Evolutionary conservation across 116 monocot genomes (phyloP), one percentile per base, ranked within the genome.

Genomic region (Phalaenopsis hybrid): DNA sequence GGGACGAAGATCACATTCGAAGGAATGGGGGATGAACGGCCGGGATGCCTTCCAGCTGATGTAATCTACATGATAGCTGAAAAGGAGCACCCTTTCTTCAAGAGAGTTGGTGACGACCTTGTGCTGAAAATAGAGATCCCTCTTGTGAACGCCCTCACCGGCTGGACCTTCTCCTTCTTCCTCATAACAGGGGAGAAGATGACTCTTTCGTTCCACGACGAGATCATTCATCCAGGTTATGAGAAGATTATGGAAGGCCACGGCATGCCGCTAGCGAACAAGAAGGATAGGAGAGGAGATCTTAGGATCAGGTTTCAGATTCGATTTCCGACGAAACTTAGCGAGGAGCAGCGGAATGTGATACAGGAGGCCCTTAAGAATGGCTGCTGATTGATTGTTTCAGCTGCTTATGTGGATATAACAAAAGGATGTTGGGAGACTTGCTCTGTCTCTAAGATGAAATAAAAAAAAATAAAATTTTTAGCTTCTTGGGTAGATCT

Each of bases 1-100:
- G 95, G 99, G 1, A 92, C 89, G 0, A 99, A 85, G 85, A 88
- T 99, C 52, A 93, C 93, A 44, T 93, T 95, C 28, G 93, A 92
- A 63, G 88, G 89, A 21, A 87, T 86, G 85, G 95, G 95, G 17
- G 91, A 99, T 70, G 99, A 99, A 81, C 82, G 85, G 20, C 95
- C 90, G 8, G 97, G 97, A 8, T 87, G 78, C 85, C 77, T 95
- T 28, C 84, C 95, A 0, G 85, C 92, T 15, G 99, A 99, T 76
- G 80, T 93, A 17, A 77, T 88, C 80, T 89, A 88, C 84, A 23
- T 85, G 78, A 85, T 99, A n/a, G 31, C 88, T 0, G 99, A 99
- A 80, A 93, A 91, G 85, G 88, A 92, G 76, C 99, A 95, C 83
- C 83, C 89, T 2, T 21, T 82, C 73, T 99, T 89, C 91, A 92